Base-by-base conservation (phyloP, 495 filamentous ascomycete species). In the Lophiotrema nucula region DNA sequence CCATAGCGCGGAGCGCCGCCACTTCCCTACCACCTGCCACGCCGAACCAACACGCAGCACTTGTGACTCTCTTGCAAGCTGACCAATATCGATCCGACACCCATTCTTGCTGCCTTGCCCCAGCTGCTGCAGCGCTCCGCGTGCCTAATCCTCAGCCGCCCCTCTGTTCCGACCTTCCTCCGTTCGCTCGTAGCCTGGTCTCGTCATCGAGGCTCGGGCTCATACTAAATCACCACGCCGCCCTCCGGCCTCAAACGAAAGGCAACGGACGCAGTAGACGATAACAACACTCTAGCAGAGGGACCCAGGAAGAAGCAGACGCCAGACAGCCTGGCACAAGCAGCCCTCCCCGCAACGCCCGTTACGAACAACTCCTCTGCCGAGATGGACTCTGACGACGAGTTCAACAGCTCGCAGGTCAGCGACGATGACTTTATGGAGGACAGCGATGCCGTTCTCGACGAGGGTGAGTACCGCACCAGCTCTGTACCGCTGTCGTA, bases 341-440 rank as follows among this genome's bases (percentile, higher is more conserved):
- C 66, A 43, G 57, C 49, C 3, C 56, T 71, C 18, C 81, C 83
- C 16, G 77, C 81, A 19, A 83, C 84, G n/a, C 85, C 86, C 24
- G 74, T 79, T 47, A 89, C 83, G 27, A 77, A 77, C 44, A 74
- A 8, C n/a, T 6, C 74, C 64, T 84, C 77, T 16, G 75, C 77
- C 56, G 76, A 74, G 58, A 97, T 97, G 93, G 92, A 96, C 69
- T 96, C 93, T 12, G 93, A 97, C 62, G 92, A 97, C 70, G 93
- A 97, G 60, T 91, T 92, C 69, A 88, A 95, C 81, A 95, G 88
- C 48, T 84, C 85, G 56, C 78, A 84, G 62, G 92, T 89, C 15
- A 95, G 88, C 68, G 83, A 82, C 35, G 84, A 87, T 46, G 89
- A 89, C 47, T 84, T 92, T 46, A 79, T 78, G 37, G 79, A 76